Evolutionary conservation across 164 flowering plant species (phyloP), one percentile per base, ranked within the genome.

Genomic region (Magnolia changhungtana): DNA sequence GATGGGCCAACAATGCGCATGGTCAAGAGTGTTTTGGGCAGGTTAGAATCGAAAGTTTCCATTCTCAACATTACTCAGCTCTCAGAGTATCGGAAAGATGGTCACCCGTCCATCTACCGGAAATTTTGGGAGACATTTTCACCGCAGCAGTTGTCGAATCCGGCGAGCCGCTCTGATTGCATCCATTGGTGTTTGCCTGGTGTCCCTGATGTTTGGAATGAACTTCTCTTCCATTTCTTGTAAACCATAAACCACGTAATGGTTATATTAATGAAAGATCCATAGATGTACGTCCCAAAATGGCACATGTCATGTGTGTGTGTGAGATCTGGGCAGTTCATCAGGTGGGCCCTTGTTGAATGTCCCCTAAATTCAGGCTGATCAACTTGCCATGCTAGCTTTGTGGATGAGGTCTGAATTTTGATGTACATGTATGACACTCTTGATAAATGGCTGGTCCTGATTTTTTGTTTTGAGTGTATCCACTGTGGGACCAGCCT

Each of bases 101-200:
- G 96, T 0, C 99, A 96, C 69, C 98, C 99, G 29, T 90, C 98
- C 16, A 85, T 96, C 55, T 93, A 86, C 80, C 86, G 97, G n/a
- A 94, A 93, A 82, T 93, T 92, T 75, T 96, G 99, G 99, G 98
- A 94, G 82, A 72, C 88, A 7, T 74, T 92, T 31, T 87, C 85
- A 29, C 89, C 90, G 0, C 79, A 90, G 73, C 97, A 91, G 70
- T 73, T 89, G 77, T 74, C 90, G 4, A 91, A 92, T 71, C 99
- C 99, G 10, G 71, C 83, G 13, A 82, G 86, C 73, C 92, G 88
- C 83, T 88, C 99, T 18, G 99, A 96, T 78, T 96, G 99, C 85
- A 91, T 92, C 71, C 99, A 96, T 76, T 96, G 99, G 99, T 96
- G 98, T 84, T 83, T 93, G 82, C 99, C 99, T 0, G 98, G 99